Base-by-base conservation (phyloP, 2,329 filamentous ascomycete species). In the Mariannaea elegans region DNA sequence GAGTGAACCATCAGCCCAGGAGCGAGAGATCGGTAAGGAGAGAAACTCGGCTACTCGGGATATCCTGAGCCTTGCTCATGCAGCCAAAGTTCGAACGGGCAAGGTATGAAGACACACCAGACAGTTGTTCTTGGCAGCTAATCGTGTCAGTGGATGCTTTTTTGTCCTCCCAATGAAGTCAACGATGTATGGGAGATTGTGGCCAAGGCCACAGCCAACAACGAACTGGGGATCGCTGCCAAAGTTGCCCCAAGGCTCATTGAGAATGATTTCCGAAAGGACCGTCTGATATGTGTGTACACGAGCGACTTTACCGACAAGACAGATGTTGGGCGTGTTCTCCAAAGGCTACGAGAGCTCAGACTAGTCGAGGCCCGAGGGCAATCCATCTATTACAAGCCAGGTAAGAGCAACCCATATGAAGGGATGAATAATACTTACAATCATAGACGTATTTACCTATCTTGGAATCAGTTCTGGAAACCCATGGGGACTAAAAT, bases 361-460 rank as follows among this genome's bases (percentile, higher is more conserved):
- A 87, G 83, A 7, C 76, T 95, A 34, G 80, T 90, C 49, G 79
- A 79, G 31, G 60, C 72, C 18, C 75, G 65, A 47, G 74, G 75
- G 4, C 79, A 77, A 44, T 77, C 81, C 1, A 87, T 95, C 48
- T 94, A 92, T 73, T 97, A 96, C 78, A 96, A 96, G 71, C 85
- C 84, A 67, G 89, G 90, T 83, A 72, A 80, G 74, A 85, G 7
- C 3, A 12, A 13, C 56, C 38, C 18, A 24, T 12, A 44, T 36
- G 24, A n/a, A 27, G 12, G 18, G 12, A 8, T 52, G 27, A 31
- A n/a, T 41, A 10, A 44, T 48, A 39, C 60, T 70, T 42, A 69
- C 59, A 24, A 32, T 36, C 31, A 50, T 52, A 87, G 89, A 92
- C 79, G 87, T 85, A 1, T 91, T 84, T 70, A 91, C 90, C 2